A percentile compares a stretch with the other conserved stretches of the same genome.
These are phyloP conservation scores for Acanthamoeba healyi DNA, from an alignment of 208 protist species.

Conservation along the genomic window DNA sequence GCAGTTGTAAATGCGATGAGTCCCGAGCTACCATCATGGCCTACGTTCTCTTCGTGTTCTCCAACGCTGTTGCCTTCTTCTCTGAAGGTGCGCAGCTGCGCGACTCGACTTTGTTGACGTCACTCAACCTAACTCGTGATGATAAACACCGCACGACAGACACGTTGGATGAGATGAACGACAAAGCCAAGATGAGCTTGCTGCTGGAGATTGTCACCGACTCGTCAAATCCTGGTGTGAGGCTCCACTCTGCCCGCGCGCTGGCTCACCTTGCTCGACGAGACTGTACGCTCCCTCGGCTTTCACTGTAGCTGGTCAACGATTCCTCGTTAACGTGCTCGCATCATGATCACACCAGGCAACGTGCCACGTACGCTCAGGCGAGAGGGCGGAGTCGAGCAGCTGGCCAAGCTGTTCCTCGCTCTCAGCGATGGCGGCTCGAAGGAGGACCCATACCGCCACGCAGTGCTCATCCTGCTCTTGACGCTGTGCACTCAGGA, in stretches of 20 bases:
- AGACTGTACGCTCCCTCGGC: too few species aligned
- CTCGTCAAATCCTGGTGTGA: background rate
- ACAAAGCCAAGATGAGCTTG: background rate
- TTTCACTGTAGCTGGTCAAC: too few species aligned
- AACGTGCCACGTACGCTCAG: background rate
- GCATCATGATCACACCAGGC: background rate
- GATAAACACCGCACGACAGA: background rate
- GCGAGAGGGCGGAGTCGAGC: background rate
- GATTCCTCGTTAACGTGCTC: background rate
- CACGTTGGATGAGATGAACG: background rate
- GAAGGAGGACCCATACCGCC: background rate
- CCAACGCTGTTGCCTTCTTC: background rate
- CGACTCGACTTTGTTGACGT: too few species aligned
- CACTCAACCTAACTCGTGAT: too few species aligned
- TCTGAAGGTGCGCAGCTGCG: too few species aligned
- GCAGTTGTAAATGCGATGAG: background rate
- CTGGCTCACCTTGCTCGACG: background rate
- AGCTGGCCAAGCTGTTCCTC: conserved; percentile 20
- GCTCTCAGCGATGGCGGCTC: background rate
- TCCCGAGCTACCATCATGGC: background rate
- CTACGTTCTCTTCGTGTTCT: conserved; percentile 6
- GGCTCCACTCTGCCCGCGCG: background rate
- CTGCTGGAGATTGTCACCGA: conserved; percentile 16
- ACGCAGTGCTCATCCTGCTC: conserved; percentile 7
- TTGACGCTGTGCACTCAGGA: background rate